Percentiles rank a stretch among this genome's conserved stretches.
These are phyloP conservation scores for Beauveria asiatica DNA, from an alignment of 2,329 filamentous ascomycete genomes.

Conservation along the genomic window DNA sequence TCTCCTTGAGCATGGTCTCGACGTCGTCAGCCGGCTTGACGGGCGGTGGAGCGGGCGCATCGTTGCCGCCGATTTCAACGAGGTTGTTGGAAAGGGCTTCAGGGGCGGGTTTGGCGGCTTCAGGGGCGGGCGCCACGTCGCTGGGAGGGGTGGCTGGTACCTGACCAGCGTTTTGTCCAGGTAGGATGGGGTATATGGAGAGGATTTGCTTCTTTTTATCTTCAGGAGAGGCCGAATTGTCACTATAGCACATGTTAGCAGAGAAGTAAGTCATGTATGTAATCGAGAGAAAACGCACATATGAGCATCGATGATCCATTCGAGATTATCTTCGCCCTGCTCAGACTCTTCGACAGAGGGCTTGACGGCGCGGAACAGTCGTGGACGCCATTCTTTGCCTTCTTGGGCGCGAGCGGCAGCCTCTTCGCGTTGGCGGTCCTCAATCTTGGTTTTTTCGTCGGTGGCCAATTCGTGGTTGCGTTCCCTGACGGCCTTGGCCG, in stretches of 20 bases:
- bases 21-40: conserved; percentile 28
- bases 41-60: not conserved
- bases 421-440: conserved; percentile 85
- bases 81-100: conserved; percentile 28
- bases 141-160: conserved; percentile 48
- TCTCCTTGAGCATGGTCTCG: conserved; percentile 35
- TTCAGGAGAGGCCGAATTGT: conserved; percentile 45
- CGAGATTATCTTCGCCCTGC: conserved; percentile 78
- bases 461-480: conserved; percentile 85
- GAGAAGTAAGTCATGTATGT: no score
- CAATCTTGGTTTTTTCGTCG: conserved; percentile 91
- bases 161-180: conserved; percentile 55
- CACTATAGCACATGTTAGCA: conserved; percentile 17
- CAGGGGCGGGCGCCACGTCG: conserved; percentile 20
- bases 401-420: conserved; percentile 71
- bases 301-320: conserved; percentile 87
- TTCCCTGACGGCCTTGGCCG: conserved; percentile 71
- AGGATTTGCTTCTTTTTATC: conserved; percentile 75
- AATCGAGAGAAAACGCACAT: conserved; percentile 48
- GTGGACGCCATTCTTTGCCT: conserved; percentile 78
- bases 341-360: conserved; percentile 63
- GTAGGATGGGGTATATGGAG: conserved; percentile 74
- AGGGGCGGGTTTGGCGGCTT: conserved; percentile 13
- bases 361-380: conserved; percentile 69
- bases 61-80: conserved; percentile 47